A percentile compares a stretch with the other conserved stretches of the same genome.
phyloP scores from a whole-genome alignment of 371 early-diverging fungal species.

The Coemansia sp. region DNA sequence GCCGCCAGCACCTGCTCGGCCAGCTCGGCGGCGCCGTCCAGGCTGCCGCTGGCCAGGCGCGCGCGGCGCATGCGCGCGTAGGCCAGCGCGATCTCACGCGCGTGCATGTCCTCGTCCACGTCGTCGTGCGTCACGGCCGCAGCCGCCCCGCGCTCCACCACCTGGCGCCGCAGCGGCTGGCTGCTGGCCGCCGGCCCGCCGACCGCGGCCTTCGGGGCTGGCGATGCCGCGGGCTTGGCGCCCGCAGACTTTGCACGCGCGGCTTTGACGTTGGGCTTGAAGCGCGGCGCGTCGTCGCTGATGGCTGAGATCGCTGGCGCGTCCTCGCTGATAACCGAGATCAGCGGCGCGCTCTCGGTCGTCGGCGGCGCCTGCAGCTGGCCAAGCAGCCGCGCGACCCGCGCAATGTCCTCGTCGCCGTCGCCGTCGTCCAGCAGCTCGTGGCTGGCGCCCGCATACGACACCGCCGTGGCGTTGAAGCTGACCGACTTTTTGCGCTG shows the following conservation, averaged over 20 bases:
- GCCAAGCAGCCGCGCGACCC: slow-evolving; percentile 9
- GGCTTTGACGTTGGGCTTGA: slow-evolving; percentile 5
- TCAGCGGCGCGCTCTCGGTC: neutral
- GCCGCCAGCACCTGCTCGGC: slow-evolving; percentile 29
- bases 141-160: slow-evolving; percentile 24
- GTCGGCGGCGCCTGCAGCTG: slow-evolving; percentile 1
- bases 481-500: slow-evolving; percentile 21
- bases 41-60: slow-evolving; percentile 20
- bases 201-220: neutral
- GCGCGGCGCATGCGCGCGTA: slow-evolving; percentile 31
- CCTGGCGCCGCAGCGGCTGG: slow-evolving; percentile 29
- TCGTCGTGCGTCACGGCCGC: slow-evolving; percentile 10
- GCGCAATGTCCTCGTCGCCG: slow-evolving; percentile 19
- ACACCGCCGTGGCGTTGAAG: slow-evolving; percentile 9
- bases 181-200: neutral
- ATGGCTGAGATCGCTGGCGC: too few relatives aligned
- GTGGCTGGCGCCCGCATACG: slow-evolving; percentile 3
- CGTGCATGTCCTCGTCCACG: slow-evolving; percentile 40
- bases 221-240: neutral
- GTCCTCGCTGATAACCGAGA: slow-evolving; percentile 10
- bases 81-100: slow-evolving; percentile 36
- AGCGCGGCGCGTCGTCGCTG: neutral
- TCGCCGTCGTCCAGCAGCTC: slow-evolving; percentile 23
- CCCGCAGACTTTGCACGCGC: too few relatives aligned
- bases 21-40: slow-evolving; percentile 28